Evolutionary conservation across 2,329 filamentous ascomycete genomes (phyloP).

Genomic region (Penicillium aurantiogriseum): DNA sequence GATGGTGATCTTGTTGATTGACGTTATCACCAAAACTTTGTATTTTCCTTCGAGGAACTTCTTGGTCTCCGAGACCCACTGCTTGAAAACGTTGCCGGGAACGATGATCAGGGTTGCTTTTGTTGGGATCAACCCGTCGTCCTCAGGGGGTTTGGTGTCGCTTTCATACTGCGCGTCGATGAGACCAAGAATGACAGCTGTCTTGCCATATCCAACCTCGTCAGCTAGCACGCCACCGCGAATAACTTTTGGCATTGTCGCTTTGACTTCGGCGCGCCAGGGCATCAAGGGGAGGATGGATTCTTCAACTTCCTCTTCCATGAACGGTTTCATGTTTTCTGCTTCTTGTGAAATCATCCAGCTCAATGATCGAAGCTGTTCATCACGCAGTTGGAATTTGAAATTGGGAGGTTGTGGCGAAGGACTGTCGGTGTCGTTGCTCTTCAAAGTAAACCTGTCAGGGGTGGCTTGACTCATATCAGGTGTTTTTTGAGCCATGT

Average conservation of each 20-base stretch:
- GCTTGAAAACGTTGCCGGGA: constrained; percentile 54
- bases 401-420: constrained; percentile 39
- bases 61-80: constrained; percentile 58
- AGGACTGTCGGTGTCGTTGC: constrained; percentile 42
- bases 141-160: constrained; percentile 14
- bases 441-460: constrained; percentile 43
- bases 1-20: constrained; percentile 45
- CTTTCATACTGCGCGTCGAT: constrained; percentile 43
- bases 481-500: constrained; percentile 32
- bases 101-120: constrained; percentile 62
- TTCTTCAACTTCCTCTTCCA: constrained; percentile 59
- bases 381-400: constrained; percentile 43
- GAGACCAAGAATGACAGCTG: constrained; percentile 58
- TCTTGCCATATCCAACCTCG: constrained; percentile 67
- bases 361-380: constrained; percentile 55
- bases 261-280: constrained; percentile 58
- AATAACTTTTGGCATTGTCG: constrained; percentile 34
- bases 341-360: constrained; percentile 62
- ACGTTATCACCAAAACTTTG: constrained; percentile 46
- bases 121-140: constrained; percentile 39
- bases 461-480: constrained; percentile 30
- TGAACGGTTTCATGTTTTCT: constrained; percentile 40
- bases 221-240: constrained; percentile 64
- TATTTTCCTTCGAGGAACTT: constrained; percentile 50
- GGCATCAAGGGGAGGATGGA: constrained; percentile 49